Evolutionary conservation across 208 protist genomes (phyloP).

Genomic region (Polymyxa betae): DNA sequence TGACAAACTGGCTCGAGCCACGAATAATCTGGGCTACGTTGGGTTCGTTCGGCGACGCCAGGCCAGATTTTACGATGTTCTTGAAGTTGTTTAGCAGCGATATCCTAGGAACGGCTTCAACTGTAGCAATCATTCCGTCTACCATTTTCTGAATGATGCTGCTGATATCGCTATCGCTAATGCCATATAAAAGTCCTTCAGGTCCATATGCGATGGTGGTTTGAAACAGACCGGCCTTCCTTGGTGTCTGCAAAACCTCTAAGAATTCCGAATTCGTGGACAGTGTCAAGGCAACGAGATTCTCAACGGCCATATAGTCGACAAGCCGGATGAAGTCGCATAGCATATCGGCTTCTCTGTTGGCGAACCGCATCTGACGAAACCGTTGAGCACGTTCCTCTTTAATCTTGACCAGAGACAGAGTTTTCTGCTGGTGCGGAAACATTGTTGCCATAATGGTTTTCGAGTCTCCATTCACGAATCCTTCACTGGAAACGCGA

Average conservation of each 20-base stretch:
- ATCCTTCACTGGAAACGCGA: slow-evolving; percentile 49
- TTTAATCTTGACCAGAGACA: slow-evolving; percentile 28
- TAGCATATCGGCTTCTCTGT: slow-evolving; percentile 52
- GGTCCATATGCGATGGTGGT: not conserved
- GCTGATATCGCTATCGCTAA: not conserved
- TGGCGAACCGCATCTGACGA: not conserved
- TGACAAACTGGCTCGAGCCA: not conserved
- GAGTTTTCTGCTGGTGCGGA: not conserved
- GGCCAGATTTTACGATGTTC: not conserved
- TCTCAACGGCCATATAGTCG: slow-evolving; percentile 65
- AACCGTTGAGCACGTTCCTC: slow-evolving; percentile 58
- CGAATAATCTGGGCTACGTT: slow-evolving; percentile 58
- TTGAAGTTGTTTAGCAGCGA: not conserved
- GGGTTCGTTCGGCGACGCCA: slow-evolving; percentile 11
- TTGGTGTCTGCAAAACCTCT: not conserved
- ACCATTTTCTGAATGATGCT: not conserved
- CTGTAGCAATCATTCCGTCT: not conserved
- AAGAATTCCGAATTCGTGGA: slow-evolving; percentile 50
- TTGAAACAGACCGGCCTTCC: not conserved
- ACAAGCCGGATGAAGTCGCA: slow-evolving; percentile 60
- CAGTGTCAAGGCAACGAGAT: slow-evolving; percentile 52
- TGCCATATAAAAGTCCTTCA: not conserved
- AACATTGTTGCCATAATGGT: not conserved
- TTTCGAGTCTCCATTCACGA: not conserved
- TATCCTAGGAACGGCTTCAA: not conserved